A percentile compares a stretch with the other conserved stretches of the same genome.
Conservation (phyloP, 768 basidiomycete species). For the Pleurotus salmoneostramineus region DNA sequence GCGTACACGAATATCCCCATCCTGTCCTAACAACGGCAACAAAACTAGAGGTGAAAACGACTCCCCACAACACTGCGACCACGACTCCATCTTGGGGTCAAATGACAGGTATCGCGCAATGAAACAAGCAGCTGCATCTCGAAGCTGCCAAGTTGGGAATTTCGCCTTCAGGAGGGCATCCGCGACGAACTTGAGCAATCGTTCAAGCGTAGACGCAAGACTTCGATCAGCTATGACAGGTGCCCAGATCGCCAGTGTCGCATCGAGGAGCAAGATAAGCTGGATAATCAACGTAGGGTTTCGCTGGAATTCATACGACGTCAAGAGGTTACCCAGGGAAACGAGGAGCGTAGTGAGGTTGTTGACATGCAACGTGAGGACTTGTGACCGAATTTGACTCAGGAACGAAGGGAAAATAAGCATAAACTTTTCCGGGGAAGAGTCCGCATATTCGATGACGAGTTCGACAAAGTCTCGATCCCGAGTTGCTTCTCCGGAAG, state of each 20-base stretch:
- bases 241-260: conserved; percentile 61
- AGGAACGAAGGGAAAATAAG: conserved; percentile 55
- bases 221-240: conserved; percentile 24
- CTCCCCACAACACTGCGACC: conserved; percentile 31
- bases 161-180: conserved; percentile 33
- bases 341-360: conserved; percentile 52
- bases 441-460: conserved; percentile 34
- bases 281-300: conserved; percentile 51
- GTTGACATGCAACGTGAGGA: conserved; percentile 46
- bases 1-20: conserved; percentile 81
- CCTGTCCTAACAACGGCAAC: conserved; percentile 52
- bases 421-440: conserved; percentile 50
- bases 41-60: conserved; percentile 35
- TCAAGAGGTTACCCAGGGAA: conserved; percentile 48
- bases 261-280: conserved; percentile 57
- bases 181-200: conserved; percentile 55
- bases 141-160: conserved; percentile 60
- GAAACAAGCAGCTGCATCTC: conserved; percentile 63
- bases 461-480: conserved; percentile 59
- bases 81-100: conserved; percentile 51
- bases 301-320: conserved; percentile 48
- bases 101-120: conserved; percentile 57
- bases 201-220: conserved; percentile 39
- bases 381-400: conserved; percentile 47
- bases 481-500: conserved; percentile 53